Conservation (phyloP, 169 alveolate species). For the Amoebophrya sp. region DNA sequence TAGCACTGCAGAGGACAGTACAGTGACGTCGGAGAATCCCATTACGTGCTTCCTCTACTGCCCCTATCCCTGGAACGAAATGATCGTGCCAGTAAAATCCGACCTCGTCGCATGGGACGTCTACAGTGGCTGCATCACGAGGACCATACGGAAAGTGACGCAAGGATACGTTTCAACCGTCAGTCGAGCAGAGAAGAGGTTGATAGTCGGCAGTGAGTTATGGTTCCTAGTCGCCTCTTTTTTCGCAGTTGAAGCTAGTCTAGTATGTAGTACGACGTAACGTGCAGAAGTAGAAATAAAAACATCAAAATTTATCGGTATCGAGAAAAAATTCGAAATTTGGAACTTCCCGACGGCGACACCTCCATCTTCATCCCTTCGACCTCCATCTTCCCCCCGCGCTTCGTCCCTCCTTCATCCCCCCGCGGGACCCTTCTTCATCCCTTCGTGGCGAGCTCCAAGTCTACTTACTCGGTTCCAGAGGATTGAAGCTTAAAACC, state of each 20-base stretch:
- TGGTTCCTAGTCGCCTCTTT: no score
- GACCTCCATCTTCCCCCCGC: background rate
- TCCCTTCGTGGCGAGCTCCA: background rate
- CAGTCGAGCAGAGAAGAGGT: no score
- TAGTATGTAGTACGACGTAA: no score
- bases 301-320: no score
- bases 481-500: background rate
- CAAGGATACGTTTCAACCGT: no score
- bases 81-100: background rate
- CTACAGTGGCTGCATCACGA: background rate
- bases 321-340: background rate
- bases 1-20: background rate
- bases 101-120: constrained; percentile 10
- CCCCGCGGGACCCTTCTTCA: background rate
- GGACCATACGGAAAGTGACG: background rate
- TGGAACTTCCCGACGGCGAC: no score
- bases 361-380: background rate
- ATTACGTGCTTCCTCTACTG: background rate
- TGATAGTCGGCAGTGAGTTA: no score
- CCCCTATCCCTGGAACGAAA: background rate
- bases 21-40: background rate
- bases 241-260: no score
- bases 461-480: background rate
- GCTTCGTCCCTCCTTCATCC: background rate
- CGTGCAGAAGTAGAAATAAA: background rate